phyloP scores from a whole-genome alignment of 768 basidiomycete genomes.

The Calvatia gigantea region DNA sequence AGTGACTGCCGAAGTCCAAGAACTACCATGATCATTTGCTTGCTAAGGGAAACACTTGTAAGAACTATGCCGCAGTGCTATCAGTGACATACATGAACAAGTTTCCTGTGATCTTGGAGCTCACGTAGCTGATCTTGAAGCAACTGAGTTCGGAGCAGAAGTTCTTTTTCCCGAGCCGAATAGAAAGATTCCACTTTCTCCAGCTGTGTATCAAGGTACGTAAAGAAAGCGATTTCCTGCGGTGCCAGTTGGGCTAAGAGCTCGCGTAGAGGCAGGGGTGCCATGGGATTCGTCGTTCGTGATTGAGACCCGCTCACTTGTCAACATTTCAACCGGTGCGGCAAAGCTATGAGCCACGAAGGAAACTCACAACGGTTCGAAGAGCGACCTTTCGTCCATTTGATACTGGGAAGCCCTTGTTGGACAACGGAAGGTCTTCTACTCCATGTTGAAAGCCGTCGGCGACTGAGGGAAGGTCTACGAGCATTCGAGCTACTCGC shows the following conservation, averaged over 20 bases:
- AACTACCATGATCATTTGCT: constrained; percentile 12
- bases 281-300: constrained; percentile 17
- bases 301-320: constrained; percentile 1
- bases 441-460: neutral
- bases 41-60: constrained; percentile 12
- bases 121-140: constrained; percentile 73
- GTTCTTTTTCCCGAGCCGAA: constrained; percentile 61
- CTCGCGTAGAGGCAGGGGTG: constrained; percentile 36
- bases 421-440: constrained; percentile 2
- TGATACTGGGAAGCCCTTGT: neutral
- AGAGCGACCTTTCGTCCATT: constrained; percentile 1
- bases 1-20: constrained; percentile 17
- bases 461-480: neutral
- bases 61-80: neutral
- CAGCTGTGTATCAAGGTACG: constrained; percentile 71
- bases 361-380: constrained; percentile 14
- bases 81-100: constrained; percentile 47
- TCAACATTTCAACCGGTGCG: neutral
- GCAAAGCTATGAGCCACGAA: neutral
- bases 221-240: constrained; percentile 70
- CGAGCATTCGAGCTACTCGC: neutral
- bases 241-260: constrained; percentile 56
- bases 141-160: constrained; percentile 39
- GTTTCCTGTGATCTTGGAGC: constrained; percentile 62
- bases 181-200: constrained; percentile 88